Evolutionary conservation across 371 early-diverging fungal genomes (phyloP).

Genomic region (Mucor mucedo): DNA sequence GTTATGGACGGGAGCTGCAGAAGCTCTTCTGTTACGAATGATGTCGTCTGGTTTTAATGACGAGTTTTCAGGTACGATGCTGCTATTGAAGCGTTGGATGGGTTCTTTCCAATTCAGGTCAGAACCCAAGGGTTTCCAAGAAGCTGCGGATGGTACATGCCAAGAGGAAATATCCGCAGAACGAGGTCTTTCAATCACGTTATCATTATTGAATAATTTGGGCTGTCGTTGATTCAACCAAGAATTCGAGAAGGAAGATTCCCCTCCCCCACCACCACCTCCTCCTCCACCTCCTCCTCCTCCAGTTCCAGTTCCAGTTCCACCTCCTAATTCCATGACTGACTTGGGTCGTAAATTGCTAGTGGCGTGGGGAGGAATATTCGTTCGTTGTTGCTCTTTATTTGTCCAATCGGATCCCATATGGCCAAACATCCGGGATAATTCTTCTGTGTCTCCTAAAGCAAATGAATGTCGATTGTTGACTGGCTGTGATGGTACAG

Average conservation of each 20-base stretch:
- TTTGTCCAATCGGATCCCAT: slow-evolving; percentile 22
- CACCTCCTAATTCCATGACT: slow-evolving; percentile 44
- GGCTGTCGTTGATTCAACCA: slow-evolving; percentile 34
- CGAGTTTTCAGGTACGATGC: neutral
- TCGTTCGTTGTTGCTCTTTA: slow-evolving; percentile 8
- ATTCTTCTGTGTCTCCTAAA: slow-evolving; percentile 57
- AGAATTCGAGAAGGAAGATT: slow-evolving; percentile 40
- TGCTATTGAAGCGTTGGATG: neutral
- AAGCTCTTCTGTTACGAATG: slow-evolving; percentile 4
- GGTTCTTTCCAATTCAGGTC: slow-evolving; percentile 15
- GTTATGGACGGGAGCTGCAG: neutral
- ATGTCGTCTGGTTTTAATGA: slow-evolving; percentile 1
- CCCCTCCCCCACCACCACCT: neutral
- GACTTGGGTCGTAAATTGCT: slow-evolving; percentile 49
- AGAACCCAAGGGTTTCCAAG: slow-evolving; percentile 19
- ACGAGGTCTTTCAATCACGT: slow-evolving; percentile 62
- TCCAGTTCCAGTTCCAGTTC: neutral
- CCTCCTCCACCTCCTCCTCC: too few species aligned
- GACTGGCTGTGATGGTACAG: neutral
- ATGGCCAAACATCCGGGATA: slow-evolving; percentile 42
- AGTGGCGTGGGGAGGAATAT: slow-evolving; percentile 1
- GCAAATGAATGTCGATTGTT: slow-evolving; percentile 53
- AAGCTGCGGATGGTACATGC: slow-evolving; percentile 25
- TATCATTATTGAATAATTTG: slow-evolving; percentile 26
- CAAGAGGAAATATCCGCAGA: slow-evolving; percentile 73